These are phyloP conservation scores for Globisporangium canariense DNA, from an alignment of 352 stramenopile genomes.

Conservation along the genomic window DNA sequence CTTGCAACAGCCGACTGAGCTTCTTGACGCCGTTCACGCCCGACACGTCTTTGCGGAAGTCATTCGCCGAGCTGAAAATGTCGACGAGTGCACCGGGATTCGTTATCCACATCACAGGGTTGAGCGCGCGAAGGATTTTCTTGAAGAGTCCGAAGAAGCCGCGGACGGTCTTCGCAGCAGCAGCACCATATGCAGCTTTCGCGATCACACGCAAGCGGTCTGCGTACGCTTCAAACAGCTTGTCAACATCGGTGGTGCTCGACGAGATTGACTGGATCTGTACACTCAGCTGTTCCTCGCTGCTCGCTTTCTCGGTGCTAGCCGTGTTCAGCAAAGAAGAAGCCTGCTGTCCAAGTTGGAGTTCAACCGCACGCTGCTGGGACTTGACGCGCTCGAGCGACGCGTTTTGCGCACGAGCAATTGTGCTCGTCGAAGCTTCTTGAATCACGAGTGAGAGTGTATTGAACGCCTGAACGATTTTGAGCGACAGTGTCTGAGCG, in stretches of 20 bases:
- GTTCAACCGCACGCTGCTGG: slow-evolving; percentile 1
- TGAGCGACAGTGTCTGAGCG: neutral
- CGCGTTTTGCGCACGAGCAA: neutral
- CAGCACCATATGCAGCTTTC: neutral
- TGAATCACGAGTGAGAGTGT: neutral
- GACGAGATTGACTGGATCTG: neutral
- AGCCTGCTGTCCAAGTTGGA: neutral
- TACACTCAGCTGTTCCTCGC: neutral
- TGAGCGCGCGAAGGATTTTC: neutral
- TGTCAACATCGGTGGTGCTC: neutral
- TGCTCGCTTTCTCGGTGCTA: neutral
- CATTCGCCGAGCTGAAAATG: neutral
- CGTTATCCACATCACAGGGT: neutral
- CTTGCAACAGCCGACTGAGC: neutral
- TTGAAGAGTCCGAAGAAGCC: slow-evolving; percentile 7
- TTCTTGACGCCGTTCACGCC: slow-evolving; percentile 1
- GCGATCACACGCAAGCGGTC: neutral
- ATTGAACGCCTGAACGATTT: slow-evolving; percentile 1
- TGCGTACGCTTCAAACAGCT: neutral
- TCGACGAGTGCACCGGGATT: neutral
- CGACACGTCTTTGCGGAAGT: slow-evolving; percentile 6
- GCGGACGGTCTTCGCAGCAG: neutral
- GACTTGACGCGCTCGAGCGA: neutral
- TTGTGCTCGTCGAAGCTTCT: neutral
- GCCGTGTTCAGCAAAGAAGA: neutral